Base-by-base conservation (phyloP, 352 stramenopile genomes). In the Phytophthora cryptogea region DNA sequence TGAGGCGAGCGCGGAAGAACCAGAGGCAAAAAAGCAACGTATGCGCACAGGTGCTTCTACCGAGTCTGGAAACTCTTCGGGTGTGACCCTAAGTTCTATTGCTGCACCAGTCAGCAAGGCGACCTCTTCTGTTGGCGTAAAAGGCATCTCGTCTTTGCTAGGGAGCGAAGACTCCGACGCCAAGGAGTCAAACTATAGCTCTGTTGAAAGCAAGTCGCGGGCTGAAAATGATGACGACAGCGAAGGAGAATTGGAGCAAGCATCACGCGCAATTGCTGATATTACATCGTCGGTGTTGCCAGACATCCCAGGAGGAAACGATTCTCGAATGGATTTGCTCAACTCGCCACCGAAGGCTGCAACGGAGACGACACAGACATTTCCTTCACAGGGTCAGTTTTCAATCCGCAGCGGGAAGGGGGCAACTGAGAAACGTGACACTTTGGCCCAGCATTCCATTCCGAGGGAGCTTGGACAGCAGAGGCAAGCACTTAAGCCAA, bases 1-100 rank as follows among this genome's bases (percentile, higher is more conserved):
- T 16, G 51, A 59, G 8, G 45, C 30, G 2, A 68, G 49, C 26
- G 53, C 26, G 3, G 73, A 80, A 44, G 70, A 79, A 11, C 71
- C 71, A 3, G 59, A 65, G 27, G 8, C 44, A 8, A 83, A 82
- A 53, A 86, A 82, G 37, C 65, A 59, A 30, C 67, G 70, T 8
- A 30, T 70, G n/a, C 35, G 59, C 17, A 44, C 52, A 17, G 31
- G 33, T 6, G 31, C 44, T n/a, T 54, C 39, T 17, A 33, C 20
- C 17, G n/a, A 7, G 10, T 60, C 51, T 14, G 39, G 50, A 43
- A 65, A 45, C 27, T 62, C 16, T 14, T 41, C 60, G 6, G 33
- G 42, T n/a, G 42, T 48, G 9, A 32, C 41, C 9, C 17, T 16
- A 11, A 35, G 16, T 16, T 40, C 53, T 23, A 43, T 8, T 40